Conservation (phyloP, 2,329 filamentous ascomycete species). For the Talaromyces atroroseus region DNA sequence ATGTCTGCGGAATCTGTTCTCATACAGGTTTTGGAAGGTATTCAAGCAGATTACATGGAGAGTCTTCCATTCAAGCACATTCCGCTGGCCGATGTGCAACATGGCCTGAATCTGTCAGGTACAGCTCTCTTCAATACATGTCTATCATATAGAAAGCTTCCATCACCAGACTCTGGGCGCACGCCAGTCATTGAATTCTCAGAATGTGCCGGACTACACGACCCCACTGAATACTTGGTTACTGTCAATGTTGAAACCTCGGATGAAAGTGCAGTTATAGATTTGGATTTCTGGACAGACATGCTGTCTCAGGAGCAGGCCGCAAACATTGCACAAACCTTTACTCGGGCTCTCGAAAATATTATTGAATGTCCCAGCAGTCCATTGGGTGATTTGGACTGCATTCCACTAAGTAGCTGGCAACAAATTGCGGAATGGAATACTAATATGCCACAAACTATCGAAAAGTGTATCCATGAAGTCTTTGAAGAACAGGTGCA, state of each 20-base stretch:
- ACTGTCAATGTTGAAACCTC: conserved; percentile 46
- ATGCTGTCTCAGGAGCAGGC: conserved; percentile 36
- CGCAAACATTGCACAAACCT: conserved; percentile 33
- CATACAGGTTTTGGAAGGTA: conserved; percentile 33
- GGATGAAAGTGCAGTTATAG: conserved; percentile 34
- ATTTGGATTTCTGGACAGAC: conserved; percentile 40
- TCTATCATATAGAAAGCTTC: conserved; percentile 43
- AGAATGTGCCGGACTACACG: conserved; percentile 38
- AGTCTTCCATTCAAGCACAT: conserved; percentile 41
- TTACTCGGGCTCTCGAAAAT: conserved; percentile 32
- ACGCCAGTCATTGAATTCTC: conserved; percentile 31
- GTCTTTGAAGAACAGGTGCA: conserved; percentile 10
- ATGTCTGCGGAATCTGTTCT: conserved; percentile 29
- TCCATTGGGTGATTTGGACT: conserved; percentile 3
- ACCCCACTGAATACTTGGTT: conserved; percentile 46
- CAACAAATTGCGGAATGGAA: conserved; percentile 13
- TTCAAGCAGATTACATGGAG: conserved; percentile 45
- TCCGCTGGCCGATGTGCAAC: conserved; percentile 44
- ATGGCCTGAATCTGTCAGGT: conserved; percentile 35
- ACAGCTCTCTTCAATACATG: conserved; percentile 45
- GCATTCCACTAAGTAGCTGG: conserved; percentile 3
- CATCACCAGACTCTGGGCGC: conserved; percentile 22
- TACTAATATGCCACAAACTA: conserved; percentile 6
- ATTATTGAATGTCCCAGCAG: conserved; percentile 29
- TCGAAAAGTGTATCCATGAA: conserved; percentile 15